A percentile compares a stretch with the other conserved stretches of the same genome.
These are phyloP conservation scores for Ganoderma meredithae DNA, from an alignment of 1,284 basidiomycete species.

Conservation along the genomic window DNA sequence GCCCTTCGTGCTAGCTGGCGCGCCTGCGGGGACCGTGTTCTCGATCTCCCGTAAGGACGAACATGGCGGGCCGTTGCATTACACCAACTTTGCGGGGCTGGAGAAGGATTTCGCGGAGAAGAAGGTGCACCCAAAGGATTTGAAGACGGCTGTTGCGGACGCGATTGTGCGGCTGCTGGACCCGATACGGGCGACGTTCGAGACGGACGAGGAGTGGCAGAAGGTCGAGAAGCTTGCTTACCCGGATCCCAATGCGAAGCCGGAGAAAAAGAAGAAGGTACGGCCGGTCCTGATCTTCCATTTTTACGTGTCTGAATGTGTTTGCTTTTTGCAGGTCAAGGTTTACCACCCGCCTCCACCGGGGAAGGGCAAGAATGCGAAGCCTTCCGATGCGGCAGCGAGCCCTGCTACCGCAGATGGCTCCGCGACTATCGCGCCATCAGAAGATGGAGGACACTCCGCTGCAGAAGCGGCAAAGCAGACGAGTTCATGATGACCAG, in stretches of 20 bases:
- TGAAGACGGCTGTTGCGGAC: slow-evolving; percentile 86
- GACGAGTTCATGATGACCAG: slow-evolving; percentile 15
- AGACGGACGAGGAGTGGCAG: slow-evolving; percentile 84
- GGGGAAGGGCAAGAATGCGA: slow-evolving; percentile 71
- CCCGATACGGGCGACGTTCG: slow-evolving; percentile 84
- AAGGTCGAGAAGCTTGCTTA: slow-evolving; percentile 84
- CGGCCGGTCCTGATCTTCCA: slow-evolving; percentile 29
- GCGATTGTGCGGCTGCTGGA: slow-evolving; percentile 83
- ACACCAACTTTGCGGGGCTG: slow-evolving; percentile 70
- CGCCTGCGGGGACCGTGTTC: slow-evolving; percentile 87
- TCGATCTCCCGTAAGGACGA: slow-evolving; percentile 81
- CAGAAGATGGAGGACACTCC: slow-evolving; percentile 24
- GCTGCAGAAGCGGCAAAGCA: slow-evolving; percentile 30
- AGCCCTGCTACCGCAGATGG: slow-evolving; percentile 12
- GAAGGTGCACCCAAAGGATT: slow-evolving; percentile 88
- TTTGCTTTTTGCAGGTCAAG: slow-evolving; percentile 44
- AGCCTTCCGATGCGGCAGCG: slow-evolving; percentile 33
- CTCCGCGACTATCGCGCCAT: slow-evolving; percentile 13
- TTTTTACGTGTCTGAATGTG: neutral
- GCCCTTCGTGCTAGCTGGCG: slow-evolving; percentile 70
- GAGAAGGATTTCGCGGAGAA: slow-evolving; percentile 82
- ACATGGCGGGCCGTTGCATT: slow-evolving; percentile 88
- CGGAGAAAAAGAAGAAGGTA: slow-evolving; percentile 69
- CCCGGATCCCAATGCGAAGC: slow-evolving; percentile 76
- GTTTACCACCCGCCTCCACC: slow-evolving; percentile 82